Conservation (phyloP, 352 stramenopile species). For the Globisporangium nagaii region DNA sequence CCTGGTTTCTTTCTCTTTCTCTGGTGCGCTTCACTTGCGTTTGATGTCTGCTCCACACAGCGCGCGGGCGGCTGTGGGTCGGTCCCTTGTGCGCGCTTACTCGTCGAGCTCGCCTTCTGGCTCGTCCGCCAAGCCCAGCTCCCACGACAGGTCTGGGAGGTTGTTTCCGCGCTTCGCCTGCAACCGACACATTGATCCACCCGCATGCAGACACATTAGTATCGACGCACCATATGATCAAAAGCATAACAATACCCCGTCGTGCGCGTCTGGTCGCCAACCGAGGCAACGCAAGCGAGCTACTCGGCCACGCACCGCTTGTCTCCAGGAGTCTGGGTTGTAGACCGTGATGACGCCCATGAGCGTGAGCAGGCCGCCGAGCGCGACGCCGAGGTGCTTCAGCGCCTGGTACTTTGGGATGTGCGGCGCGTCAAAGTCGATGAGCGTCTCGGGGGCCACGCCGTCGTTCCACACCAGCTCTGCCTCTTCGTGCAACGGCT, state of each 20-base stretch:
- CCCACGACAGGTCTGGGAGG: constrained; percentile 77
- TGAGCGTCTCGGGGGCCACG: constrained; percentile 80
- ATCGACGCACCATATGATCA: too few species aligned
- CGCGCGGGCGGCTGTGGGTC: neutral
- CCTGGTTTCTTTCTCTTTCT: neutral
- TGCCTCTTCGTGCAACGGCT: constrained; percentile 69
- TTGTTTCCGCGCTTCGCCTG: constrained; percentile 72
- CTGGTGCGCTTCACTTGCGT: neutral
- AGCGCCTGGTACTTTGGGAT: constrained; percentile 74
- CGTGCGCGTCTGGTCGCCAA: too few species aligned
- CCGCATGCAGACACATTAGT: constrained; percentile 1
- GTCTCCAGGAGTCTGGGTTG: constrained; percentile 72
- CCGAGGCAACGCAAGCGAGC: too few species aligned
- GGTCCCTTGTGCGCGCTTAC: constrained; percentile 26
- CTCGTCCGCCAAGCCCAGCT: constrained; percentile 66
- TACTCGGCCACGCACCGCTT: constrained; percentile 61
- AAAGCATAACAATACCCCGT: too few species aligned
- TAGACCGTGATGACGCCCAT: constrained; percentile 79
- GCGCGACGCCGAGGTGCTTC: constrained; percentile 49
- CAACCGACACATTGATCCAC: constrained; percentile 1
- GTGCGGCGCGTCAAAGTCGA: constrained; percentile 86
- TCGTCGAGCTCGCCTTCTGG: constrained; percentile 82
- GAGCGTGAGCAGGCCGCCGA: constrained; percentile 58
- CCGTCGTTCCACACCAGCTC: constrained; percentile 87
- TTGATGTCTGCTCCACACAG: neutral